phyloP scores from a whole-genome alignment of 2,329 filamentous ascomycete genomes.

The Fusarium drepaniforme region DNA sequence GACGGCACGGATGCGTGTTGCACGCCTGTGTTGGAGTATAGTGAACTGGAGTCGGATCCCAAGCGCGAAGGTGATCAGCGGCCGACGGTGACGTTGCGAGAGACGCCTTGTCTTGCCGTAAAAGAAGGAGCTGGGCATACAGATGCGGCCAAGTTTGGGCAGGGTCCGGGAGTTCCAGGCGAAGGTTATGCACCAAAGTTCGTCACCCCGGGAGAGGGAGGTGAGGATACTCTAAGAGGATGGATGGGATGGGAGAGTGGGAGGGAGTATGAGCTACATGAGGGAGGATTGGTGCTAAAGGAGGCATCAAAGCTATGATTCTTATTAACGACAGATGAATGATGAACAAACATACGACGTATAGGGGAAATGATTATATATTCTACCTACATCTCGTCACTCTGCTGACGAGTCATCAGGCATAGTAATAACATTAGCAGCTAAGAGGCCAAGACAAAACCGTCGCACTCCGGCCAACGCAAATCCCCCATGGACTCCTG shows the following conservation, averaged over 20 bases:
- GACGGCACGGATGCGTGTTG: slow-evolving; percentile 93
- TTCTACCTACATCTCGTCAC: slow-evolving; percentile 43
- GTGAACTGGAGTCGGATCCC: slow-evolving; percentile 71
- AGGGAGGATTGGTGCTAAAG: slow-evolving; percentile 70
- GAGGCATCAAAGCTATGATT: slow-evolving; percentile 49
- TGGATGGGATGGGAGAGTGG: slow-evolving; percentile 87
- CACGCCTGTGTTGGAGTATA: slow-evolving; percentile 84
- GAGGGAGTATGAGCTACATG: slow-evolving; percentile 74
- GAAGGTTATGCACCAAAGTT: slow-evolving; percentile 73
- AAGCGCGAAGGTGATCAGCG: slow-evolving; percentile 76
- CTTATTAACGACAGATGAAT: background rate
- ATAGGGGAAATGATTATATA: slow-evolving; percentile 39
- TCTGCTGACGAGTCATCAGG: slow-evolving; percentile 8
- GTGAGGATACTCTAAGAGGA: slow-evolving; percentile 73
- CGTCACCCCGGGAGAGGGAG: slow-evolving; percentile 77
- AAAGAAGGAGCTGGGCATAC: slow-evolving; percentile 53
- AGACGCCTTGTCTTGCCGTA: slow-evolving; percentile 77
- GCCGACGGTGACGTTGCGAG: slow-evolving; percentile 75
- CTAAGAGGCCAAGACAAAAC: slow-evolving; percentile 24
- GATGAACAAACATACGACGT: background rate
- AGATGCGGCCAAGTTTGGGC: slow-evolving; percentile 63
- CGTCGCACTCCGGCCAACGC: slow-evolving; percentile 16
- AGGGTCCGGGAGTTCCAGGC: slow-evolving; percentile 74
- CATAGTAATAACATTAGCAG: slow-evolving; percentile 26
- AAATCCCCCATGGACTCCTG: slow-evolving; percentile 27